Evolutionary conservation across 768 basidiomycete genomes (phyloP).

Genomic region (Boletellus emodensis): DNA sequence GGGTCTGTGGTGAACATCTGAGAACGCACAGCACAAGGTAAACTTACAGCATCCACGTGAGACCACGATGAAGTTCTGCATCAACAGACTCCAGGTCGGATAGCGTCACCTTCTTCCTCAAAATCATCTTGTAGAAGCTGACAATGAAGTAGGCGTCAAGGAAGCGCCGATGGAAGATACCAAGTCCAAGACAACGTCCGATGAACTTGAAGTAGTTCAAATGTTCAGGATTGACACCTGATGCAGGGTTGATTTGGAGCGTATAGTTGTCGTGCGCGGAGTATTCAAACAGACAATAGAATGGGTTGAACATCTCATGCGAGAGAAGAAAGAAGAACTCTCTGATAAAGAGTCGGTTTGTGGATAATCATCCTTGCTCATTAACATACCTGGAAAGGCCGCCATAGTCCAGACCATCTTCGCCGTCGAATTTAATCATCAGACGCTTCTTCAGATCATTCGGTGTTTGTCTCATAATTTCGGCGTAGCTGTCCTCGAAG

Average conservation of each 20-base stretch:
- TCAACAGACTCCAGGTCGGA: slow-evolving; percentile 96
- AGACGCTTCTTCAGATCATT: slow-evolving; percentile 97
- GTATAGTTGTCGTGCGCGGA: slow-evolving; percentile 99
- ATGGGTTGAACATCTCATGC: slow-evolving; percentile 99
- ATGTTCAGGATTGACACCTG: slow-evolving; percentile 97
- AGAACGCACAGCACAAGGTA: background rate
- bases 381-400: slow-evolving; percentile 82
- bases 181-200: slow-evolving; percentile 89
- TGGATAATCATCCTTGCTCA: background rate
- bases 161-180: slow-evolving; percentile 99
- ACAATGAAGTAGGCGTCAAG: slow-evolving; percentile 99
- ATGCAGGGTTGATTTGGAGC: slow-evolving; percentile 97
- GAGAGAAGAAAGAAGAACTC: slow-evolving; percentile 99
- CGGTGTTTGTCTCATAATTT: slow-evolving; percentile 99
- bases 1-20: slow-evolving; percentile 10
- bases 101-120: slow-evolving; percentile 95
- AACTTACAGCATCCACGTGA: slow-evolving; percentile 98
- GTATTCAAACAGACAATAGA: slow-evolving; percentile 99
- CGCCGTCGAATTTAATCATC: slow-evolving; percentile 99
- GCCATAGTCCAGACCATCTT: slow-evolving; percentile 98
- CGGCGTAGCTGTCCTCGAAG: slow-evolving; percentile 98
- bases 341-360: slow-evolving; percentile 41
- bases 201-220: slow-evolving; percentile 99
- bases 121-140: slow-evolving; percentile 99
- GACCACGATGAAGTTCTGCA: slow-evolving; percentile 87